A percentile compares a stretch with the other conserved stretches of the same genome.
Conservation (phyloP, 768 basidiomycete genomes). For the Mycena olivaceomarginata region DNA sequence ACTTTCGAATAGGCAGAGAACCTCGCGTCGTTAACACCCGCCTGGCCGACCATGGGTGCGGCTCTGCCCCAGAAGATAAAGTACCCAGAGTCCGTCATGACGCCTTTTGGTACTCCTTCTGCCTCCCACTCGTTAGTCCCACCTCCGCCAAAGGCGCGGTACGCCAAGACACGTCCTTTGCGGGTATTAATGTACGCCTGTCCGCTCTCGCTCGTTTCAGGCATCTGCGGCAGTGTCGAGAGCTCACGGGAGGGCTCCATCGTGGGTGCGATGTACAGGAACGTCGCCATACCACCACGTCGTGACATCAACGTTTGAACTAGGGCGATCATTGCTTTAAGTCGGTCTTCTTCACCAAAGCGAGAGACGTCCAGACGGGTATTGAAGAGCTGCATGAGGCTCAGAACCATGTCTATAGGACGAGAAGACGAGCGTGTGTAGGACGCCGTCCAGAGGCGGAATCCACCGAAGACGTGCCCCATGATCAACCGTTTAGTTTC, state of each 20-base stretch:
- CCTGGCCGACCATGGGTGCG: not conserved
- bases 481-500: not conserved
- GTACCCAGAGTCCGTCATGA: slow-evolving; percentile 5
- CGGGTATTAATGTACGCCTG: slow-evolving; percentile 1
- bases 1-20: not conserved
- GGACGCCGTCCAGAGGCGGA: slow-evolving; percentile 1
- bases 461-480: too few relatives aligned
- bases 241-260: not conserved
- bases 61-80: slow-evolving; percentile 1
- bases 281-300: not conserved
- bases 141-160: not conserved
- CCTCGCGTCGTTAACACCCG: not conserved
- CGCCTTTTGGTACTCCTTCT: not conserved
- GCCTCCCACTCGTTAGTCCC: not conserved
- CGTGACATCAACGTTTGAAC: not conserved
- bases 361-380: not conserved
- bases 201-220: slow-evolving; percentile 6
- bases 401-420: not conserved
- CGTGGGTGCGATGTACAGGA: not conserved
- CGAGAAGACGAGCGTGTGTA: not conserved
- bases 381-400: not conserved
- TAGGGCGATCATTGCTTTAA: not conserved
- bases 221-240: slow-evolving; percentile 7
- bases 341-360: not conserved
- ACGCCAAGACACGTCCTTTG: not conserved